These are phyloP conservation scores for Strobilomyces echinocephalus DNA, from an alignment of 768 basidiomycete genomes.

Conservation along the genomic window DNA sequence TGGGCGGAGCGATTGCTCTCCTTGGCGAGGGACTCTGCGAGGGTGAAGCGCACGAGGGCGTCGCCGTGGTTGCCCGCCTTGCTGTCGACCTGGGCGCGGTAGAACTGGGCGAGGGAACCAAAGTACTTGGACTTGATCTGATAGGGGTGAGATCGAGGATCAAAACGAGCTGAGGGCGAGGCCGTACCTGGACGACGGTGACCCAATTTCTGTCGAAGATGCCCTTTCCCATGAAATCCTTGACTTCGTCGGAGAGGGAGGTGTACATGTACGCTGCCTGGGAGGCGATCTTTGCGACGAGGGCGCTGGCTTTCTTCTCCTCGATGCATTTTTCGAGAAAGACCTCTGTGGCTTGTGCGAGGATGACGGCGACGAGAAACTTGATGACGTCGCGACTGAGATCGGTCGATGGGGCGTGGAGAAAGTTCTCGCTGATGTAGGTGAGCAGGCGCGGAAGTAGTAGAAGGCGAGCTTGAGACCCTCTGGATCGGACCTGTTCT, in stretches of 20 bases:
- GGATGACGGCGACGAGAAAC: conserved; percentile 80
- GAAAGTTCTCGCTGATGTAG: conserved; percentile 99
- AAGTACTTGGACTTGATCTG: conserved; percentile 93
- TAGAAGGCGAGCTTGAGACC: conserved; percentile 91
- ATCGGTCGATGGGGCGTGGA: conserved; percentile 95
- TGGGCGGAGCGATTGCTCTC: conserved; percentile 71
- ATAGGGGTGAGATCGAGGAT: conserved; percentile 3
- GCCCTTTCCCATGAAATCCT: conserved; percentile 95
- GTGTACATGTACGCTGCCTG: conserved; percentile 82
- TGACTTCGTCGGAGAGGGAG: conserved; percentile 82
- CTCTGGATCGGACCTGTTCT: conserved; percentile 84
- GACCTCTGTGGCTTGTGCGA: conserved; percentile 93
- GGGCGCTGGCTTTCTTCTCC: conserved; percentile 78
- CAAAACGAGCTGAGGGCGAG: not conserved
- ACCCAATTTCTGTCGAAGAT: conserved; percentile 96
- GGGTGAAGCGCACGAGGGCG: conserved; percentile 69
- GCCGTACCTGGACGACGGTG: conserved; percentile 69
- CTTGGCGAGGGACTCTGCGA: conserved; percentile 77
- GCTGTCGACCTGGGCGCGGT: conserved; percentile 76
- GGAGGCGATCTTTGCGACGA: conserved; percentile 80
- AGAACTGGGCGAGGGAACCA: conserved; percentile 78
- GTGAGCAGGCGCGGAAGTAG: conserved; percentile 86
- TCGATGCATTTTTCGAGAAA: conserved; percentile 93
- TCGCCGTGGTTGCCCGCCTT: conserved; percentile 81
- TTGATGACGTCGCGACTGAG: conserved; percentile 92